These are phyloP conservation scores for Juglanconis juglandina DNA, from an alignment of 2,329 filamentous ascomycete species.

Conservation along the genomic window DNA sequence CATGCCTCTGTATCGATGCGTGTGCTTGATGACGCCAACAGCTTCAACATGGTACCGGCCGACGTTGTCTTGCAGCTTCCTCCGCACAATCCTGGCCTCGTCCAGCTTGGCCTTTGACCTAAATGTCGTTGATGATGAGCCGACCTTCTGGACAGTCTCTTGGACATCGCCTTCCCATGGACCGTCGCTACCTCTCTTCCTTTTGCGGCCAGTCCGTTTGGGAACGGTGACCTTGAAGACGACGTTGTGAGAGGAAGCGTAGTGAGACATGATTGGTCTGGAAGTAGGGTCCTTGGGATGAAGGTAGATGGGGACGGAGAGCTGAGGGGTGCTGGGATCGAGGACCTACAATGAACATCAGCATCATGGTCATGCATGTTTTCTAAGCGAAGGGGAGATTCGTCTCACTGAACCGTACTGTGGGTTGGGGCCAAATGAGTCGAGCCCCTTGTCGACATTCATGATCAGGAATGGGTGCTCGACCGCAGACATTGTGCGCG, in stretches of 20 bases:
- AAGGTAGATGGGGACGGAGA: slow-evolving; percentile 66
- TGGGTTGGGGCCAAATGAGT: slow-evolving; percentile 36
- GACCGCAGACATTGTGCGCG: slow-evolving; percentile 37
- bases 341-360: slow-evolving; percentile 36
- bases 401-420: slow-evolving; percentile 34
- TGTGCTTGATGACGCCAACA: slow-evolving; percentile 71
- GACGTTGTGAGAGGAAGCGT: slow-evolving; percentile 74
- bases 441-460: slow-evolving; percentile 39
- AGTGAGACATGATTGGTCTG: slow-evolving; percentile 73
- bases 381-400: not conserved
- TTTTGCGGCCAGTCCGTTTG: slow-evolving; percentile 78
- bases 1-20: slow-evolving; percentile 80
- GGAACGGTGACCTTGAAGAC: slow-evolving; percentile 84
- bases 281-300: slow-evolving; percentile 76
- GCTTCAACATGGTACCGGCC: slow-evolving; percentile 65
- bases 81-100: slow-evolving; percentile 52
- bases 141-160: slow-evolving; percentile 22
- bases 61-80: slow-evolving; percentile 67
- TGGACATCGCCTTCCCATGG: slow-evolving; percentile 54
- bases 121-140: not conserved
- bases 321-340: slow-evolving; percentile 41
- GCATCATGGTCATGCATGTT: not conserved
- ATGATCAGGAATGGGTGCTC: slow-evolving; percentile 42
- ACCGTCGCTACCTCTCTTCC: slow-evolving; percentile 72
- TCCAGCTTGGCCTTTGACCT: slow-evolving; percentile 38